Percentiles rank a stretch among this genome's conserved stretches.
Evolutionary conservation across 176 grass and related monocot species (phyloP).

Genomic region (Tillandsia fasciculata): DNA sequence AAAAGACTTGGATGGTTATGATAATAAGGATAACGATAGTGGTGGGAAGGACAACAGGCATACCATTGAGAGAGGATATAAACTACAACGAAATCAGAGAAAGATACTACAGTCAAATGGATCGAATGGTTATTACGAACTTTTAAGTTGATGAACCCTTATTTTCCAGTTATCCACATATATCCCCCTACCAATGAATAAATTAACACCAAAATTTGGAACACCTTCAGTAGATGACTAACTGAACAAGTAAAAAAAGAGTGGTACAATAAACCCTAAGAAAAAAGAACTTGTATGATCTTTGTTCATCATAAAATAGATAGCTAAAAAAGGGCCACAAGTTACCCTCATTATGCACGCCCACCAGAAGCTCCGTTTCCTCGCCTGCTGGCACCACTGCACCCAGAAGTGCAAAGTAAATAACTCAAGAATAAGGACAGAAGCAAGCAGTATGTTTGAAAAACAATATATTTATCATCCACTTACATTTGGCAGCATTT

Average conservation of each 20-base stretch:
- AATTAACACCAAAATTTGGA: background rate
- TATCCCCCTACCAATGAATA: background rate
- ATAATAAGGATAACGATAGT: too few species aligned
- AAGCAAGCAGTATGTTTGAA: background rate
- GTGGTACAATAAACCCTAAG: background rate
- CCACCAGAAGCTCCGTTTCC: conserved; percentile 80
- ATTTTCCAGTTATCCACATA: background rate
- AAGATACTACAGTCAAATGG: too few species aligned
- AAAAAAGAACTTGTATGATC: background rate
- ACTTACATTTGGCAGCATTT: conserved; percentile 84
- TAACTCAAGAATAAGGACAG: background rate
- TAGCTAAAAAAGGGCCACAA: background rate
- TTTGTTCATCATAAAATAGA: background rate
- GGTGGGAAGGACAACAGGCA: too few species aligned
- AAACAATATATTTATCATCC: background rate
- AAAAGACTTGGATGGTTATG: too few species aligned
- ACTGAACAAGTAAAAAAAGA: background rate
- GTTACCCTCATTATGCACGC: conserved; percentile 87
- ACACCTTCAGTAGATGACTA: background rate
- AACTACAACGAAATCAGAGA: too few species aligned
- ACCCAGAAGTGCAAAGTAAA: conserved; percentile 11
- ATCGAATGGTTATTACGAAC: too few species aligned
- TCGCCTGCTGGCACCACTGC: conserved; percentile 85
- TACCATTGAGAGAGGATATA: too few species aligned
- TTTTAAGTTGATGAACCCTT: background rate